Conservation (phyloP, 2,329 filamentous ascomycete genomes). For the Colletotrichum sp. region DNA sequence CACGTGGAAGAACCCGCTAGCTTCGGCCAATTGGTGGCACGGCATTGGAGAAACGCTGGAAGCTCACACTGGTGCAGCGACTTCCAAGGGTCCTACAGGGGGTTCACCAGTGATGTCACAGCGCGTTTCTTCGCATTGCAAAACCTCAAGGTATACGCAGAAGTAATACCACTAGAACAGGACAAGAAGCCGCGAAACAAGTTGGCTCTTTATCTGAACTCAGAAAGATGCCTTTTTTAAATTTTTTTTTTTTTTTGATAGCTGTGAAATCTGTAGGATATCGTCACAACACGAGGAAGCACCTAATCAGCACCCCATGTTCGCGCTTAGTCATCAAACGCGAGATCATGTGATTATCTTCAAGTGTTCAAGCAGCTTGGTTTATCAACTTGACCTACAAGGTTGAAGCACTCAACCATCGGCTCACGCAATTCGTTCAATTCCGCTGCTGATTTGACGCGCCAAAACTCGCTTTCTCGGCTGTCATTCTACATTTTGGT, state of each 20-base stretch:
- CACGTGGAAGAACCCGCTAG: background rate
- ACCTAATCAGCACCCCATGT: background rate
- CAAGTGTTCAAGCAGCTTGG: background rate
- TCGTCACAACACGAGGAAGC: background rate
- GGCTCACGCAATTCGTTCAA: background rate
- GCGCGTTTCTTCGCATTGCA: background rate
- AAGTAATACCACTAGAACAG: background rate
- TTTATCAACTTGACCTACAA: background rate
- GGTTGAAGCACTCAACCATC: background rate
- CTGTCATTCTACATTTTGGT: background rate
- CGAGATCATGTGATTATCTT: conserved; percentile 14
- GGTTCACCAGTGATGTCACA: background rate
- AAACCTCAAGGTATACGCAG: background rate
- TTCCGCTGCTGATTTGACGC: background rate
- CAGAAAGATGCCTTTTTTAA: too few species aligned
- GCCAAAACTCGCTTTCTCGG: background rate
- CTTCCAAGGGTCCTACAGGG: conserved; percentile 7
- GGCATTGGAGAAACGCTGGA: background rate
- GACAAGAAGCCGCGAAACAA: background rate
- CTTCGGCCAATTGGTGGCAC: conserved; percentile 1
- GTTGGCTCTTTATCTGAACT: background rate
- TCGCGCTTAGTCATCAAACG: conserved; percentile 1
- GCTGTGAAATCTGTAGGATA: background rate
- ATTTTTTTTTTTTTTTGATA: too few species aligned
- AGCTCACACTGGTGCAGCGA: background rate